Conservation (phyloP, 2,329 filamentous ascomycete species). For the Stagonosporopsis vannaccii region DNA sequence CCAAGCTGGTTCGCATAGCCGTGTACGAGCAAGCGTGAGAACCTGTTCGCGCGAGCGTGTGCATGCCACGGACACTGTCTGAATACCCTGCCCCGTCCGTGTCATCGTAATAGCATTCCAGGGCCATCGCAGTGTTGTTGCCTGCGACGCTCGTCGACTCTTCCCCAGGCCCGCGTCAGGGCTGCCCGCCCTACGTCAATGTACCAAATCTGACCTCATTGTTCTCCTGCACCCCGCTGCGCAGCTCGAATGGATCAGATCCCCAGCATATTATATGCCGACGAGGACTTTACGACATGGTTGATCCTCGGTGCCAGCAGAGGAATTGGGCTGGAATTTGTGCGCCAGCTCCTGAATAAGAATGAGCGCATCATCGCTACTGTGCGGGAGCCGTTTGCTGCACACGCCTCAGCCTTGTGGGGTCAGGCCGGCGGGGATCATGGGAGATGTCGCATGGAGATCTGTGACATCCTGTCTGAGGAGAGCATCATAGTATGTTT, state of each 20-base stretch:
- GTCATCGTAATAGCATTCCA: constrained; percentile 3
- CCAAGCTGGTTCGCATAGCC: constrained; percentile 12
- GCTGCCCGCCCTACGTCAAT: constrained; percentile 19
- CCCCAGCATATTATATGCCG: constrained; percentile 52
- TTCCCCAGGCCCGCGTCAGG: constrained; percentile 1
- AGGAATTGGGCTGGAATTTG: constrained; percentile 62
- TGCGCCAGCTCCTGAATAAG: constrained; percentile 56
- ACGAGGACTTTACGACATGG: constrained; percentile 54
- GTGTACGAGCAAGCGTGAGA: constrained; percentile 14
- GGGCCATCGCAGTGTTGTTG: constrained; percentile 2
- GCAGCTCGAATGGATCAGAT: constrained; percentile 51
- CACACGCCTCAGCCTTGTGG: constrained; percentile 52
- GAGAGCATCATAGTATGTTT: constrained; percentile 56
- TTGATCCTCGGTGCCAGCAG: constrained; percentile 56
- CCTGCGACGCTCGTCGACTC: constrained; percentile 6
- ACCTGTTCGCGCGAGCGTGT: constrained; percentile 13
- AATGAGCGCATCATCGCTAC: constrained; percentile 61
- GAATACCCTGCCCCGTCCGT: constrained; percentile 8
- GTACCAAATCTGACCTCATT: constrained; percentile 20
- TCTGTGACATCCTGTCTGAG: constrained; percentile 63
- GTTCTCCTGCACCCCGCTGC: constrained; percentile 16
- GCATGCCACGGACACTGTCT: constrained; percentile 10
- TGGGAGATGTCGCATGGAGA: constrained; percentile 57
- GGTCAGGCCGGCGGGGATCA: constrained; percentile 52
- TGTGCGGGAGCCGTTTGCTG: constrained; percentile 54